These are phyloP conservation scores for Epichloe hybrida DNA, from an alignment of 2,329 filamentous ascomycete species.

Conservation along the genomic window DNA sequence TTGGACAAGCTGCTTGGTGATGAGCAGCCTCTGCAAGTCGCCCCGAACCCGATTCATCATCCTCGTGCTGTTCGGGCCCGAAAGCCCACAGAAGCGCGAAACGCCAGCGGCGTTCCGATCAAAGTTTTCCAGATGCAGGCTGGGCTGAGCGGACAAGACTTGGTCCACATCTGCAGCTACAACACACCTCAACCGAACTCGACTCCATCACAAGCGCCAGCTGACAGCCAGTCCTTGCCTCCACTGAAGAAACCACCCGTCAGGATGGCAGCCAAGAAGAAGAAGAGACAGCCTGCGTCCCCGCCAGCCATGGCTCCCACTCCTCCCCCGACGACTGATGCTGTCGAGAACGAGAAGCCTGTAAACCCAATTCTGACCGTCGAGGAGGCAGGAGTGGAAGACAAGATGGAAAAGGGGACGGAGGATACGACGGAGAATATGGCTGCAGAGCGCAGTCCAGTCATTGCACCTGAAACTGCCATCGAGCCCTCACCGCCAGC, in stretches of 20 bases:
- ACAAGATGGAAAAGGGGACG: neutral
- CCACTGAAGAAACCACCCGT: conserved; percentile 11
- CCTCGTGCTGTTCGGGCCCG: conserved; percentile 2
- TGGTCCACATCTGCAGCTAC: conserved; percentile 23
- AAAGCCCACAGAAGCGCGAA: conserved; percentile 19
- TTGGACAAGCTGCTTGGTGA: conserved; percentile 57
- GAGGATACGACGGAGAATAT: neutral
- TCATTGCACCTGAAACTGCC: conserved; percentile 1
- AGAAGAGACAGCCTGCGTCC: conserved; percentile 9
- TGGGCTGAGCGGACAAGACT: conserved; percentile 20
- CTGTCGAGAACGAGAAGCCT: conserved; percentile 22
- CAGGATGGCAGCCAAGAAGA: conserved; percentile 10
- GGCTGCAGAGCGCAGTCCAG: conserved; percentile 3
- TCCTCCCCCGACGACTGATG: conserved; percentile 27
- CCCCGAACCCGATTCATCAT: conserved; percentile 18
- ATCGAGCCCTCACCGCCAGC: neutral
- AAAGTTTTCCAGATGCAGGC: conserved; percentile 31
- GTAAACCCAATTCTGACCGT: conserved; percentile 13
- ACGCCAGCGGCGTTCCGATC: conserved; percentile 22
- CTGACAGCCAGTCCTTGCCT: conserved; percentile 13
- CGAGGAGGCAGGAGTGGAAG: neutral
- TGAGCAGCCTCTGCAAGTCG: conserved; percentile 29
- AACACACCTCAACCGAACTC: conserved; percentile 14
- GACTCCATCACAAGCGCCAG: neutral
- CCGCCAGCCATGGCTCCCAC: conserved; percentile 20